Conservation (phyloP, 2,329 filamentous ascomycete genomes). For the Calonectria hawksworthii region DNA sequence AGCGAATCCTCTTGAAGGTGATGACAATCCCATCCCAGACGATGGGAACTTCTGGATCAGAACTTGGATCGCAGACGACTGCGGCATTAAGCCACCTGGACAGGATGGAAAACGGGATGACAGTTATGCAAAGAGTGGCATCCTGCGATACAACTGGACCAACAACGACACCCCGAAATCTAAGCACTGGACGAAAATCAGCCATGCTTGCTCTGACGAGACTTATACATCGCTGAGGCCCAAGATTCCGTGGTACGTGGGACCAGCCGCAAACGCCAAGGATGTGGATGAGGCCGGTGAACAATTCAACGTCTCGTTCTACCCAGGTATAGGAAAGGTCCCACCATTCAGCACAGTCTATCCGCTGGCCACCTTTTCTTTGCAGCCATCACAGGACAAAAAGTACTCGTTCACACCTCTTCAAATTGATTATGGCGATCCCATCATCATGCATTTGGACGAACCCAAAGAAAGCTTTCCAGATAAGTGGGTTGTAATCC, state of each 20-base stretch:
- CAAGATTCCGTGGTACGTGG: conserved; percentile 39
- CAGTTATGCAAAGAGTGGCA: conserved; percentile 36
- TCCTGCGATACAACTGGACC: conserved; percentile 31
- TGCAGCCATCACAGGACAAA: conserved; percentile 24
- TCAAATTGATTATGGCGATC: conserved; percentile 37
- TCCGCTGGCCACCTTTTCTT: conserved; percentile 28
- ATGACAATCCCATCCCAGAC: conserved; percentile 23
- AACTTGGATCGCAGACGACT: conserved; percentile 28
- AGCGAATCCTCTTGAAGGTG: conserved; percentile 29
- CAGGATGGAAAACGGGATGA: background rate
- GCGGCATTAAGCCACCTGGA: conserved; percentile 1
- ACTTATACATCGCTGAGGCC: conserved; percentile 33
- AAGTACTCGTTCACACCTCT: conserved; percentile 23
- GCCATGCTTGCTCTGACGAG: conserved; percentile 34
- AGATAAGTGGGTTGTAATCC: conserved; percentile 37
- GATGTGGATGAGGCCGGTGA: conserved; percentile 15
- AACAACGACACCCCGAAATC: conserved; percentile 22
- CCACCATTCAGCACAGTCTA: conserved; percentile 18
- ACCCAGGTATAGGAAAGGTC: accelerated
- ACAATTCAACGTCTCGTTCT: conserved; percentile 34
- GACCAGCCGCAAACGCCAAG: conserved; percentile 33
- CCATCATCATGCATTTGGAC: conserved; percentile 31
- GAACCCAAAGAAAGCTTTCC: conserved; percentile 7
- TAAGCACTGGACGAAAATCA: conserved; percentile 23
- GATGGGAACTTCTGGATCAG: conserved; percentile 44